Percentiles rank a stretch among this genome's conserved stretches.
Evolutionary conservation across 1,284 basidiomycete genomes (phyloP).

Genomic region (Fomitopsis pinicola): DNA sequence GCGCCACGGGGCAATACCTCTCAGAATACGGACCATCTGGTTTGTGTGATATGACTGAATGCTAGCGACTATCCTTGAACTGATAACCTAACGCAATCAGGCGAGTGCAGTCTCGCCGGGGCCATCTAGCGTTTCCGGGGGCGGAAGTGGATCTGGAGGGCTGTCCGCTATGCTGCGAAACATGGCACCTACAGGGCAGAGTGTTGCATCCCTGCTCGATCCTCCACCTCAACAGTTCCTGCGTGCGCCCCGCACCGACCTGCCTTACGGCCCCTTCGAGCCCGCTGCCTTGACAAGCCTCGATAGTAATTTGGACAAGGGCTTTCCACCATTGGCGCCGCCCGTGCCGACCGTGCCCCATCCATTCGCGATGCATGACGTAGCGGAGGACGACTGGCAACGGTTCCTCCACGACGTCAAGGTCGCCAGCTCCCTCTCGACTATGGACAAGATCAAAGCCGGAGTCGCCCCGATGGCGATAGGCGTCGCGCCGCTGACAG

Average conservation of each 20-base stretch:
- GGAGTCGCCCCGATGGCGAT: slow-evolving; percentile 11
- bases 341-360: slow-evolving; percentile 24
- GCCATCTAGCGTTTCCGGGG: background rate
- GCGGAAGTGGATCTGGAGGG: background rate
- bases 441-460: slow-evolving; percentile 11
- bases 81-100: too few species aligned
- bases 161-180: background rate
- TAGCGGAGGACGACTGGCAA: slow-evolving; percentile 37
- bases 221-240: slow-evolving; percentile 18
- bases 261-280: slow-evolving; percentile 13
- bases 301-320: slow-evolving; percentile 7
- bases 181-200: slow-evolving; percentile 7
- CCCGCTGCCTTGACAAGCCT: slow-evolving; percentile 5
- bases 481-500: slow-evolving; percentile 1
- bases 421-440: slow-evolving; percentile 11
- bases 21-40: background rate
- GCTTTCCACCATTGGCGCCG: slow-evolving; percentile 15
- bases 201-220: slow-evolving; percentile 9
- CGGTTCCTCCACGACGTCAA: slow-evolving; percentile 21
- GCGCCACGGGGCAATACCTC: background rate
- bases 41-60: background rate
- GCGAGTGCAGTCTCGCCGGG: background rate
- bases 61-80: too few species aligned
- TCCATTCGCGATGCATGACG: slow-evolving; percentile 37
- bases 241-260: slow-evolving; percentile 10